Evolutionary conservation across 1,284 basidiomycete genomes (phyloP).

Genomic region (Melanopsichium pennsylvanicum): DNA sequence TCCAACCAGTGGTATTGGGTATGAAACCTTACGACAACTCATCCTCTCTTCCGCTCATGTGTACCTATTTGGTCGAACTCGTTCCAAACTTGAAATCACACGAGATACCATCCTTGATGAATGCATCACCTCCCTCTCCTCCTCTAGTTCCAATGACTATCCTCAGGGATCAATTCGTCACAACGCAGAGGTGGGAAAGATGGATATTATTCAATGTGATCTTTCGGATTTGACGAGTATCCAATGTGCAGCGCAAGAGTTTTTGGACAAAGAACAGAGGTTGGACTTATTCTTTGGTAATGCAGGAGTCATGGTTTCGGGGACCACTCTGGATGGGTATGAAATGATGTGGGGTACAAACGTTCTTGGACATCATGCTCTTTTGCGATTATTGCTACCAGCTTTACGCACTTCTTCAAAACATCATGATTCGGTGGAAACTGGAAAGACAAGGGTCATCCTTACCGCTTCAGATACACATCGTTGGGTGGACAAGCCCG

Average conservation of each 20-base stretch:
- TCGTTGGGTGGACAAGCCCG: conserved; percentile 14
- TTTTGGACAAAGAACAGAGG: conserved; percentile 18
- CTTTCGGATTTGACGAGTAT: conserved; percentile 37
- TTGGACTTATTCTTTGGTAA: conserved; percentile 51
- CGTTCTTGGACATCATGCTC: conserved; percentile 48
- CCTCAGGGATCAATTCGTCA: background rate
- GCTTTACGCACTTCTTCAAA: conserved; percentile 15
- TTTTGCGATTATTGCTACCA: conserved; percentile 41
- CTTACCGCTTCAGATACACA: conserved; percentile 46
- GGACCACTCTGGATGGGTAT: conserved; percentile 40
- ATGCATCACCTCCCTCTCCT: background rate
- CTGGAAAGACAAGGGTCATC: conserved; percentile 30
- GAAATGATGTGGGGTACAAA: conserved; percentile 56
- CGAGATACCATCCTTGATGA: conserved; percentile 7
- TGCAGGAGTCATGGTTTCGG: conserved; percentile 43
- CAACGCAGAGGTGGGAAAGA: conserved; percentile 12
- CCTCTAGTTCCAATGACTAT: background rate
- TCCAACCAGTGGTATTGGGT: conserved; percentile 57
- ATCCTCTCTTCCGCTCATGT: conserved; percentile 52
- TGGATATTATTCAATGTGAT: conserved; percentile 45
- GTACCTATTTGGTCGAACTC: conserved; percentile 40
- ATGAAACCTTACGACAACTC: conserved; percentile 46
- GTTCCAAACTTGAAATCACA: conserved; percentile 5
- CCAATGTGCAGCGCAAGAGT: conserved; percentile 24
- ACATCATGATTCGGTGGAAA: background rate